These are phyloP conservation scores for Chrysoporthe cubensis DNA, from an alignment of 2,329 filamentous ascomycete species.

Conservation along the genomic window DNA sequence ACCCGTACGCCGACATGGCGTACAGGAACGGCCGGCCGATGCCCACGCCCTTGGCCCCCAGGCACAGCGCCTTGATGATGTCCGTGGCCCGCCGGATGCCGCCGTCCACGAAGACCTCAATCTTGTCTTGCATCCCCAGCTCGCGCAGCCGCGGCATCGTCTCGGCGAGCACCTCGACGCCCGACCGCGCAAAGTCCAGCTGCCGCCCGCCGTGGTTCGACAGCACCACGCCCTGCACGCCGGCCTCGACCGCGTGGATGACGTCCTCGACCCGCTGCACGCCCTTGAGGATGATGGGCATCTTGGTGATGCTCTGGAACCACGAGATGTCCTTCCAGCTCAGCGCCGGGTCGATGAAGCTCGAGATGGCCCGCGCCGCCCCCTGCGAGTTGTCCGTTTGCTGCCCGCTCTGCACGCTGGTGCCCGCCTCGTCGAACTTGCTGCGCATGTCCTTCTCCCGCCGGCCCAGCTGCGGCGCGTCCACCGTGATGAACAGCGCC, in stretches of 20 bases:
- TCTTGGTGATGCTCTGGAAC: constrained; percentile 87
- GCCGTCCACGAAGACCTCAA: constrained; percentile 91
- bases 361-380: constrained; percentile 90
- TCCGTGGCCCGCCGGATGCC: constrained; percentile 90
- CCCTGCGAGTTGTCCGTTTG: constrained; percentile 86
- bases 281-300: constrained; percentile 96
- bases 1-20: constrained; percentile 91
- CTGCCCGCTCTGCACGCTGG: constrained; percentile 77
- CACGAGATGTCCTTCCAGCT: constrained; percentile 94
- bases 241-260: constrained; percentile 78
- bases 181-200: constrained; percentile 88
- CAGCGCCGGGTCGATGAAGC: constrained; percentile 93
- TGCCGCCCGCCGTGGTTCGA: constrained; percentile 96
- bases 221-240: constrained; percentile 87
- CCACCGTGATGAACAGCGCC: constrained; percentile 96
- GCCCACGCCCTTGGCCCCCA: constrained; percentile 89
- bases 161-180: constrained; percentile 88
- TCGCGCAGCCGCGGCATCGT: constrained; percentile 85
- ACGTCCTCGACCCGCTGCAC: constrained; percentile 97
- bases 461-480: constrained; percentile 91
- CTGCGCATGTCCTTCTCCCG: constrained; percentile 97
- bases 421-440: constrained; percentile 85
- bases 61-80: constrained; percentile 91
- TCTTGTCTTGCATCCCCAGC: constrained; percentile 71
- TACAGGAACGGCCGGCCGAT: constrained; percentile 95